These are phyloP conservation scores for Lachancea lanzarotensis DNA, from an alignment of 805 yeast species.

Conservation along the genomic window DNA sequence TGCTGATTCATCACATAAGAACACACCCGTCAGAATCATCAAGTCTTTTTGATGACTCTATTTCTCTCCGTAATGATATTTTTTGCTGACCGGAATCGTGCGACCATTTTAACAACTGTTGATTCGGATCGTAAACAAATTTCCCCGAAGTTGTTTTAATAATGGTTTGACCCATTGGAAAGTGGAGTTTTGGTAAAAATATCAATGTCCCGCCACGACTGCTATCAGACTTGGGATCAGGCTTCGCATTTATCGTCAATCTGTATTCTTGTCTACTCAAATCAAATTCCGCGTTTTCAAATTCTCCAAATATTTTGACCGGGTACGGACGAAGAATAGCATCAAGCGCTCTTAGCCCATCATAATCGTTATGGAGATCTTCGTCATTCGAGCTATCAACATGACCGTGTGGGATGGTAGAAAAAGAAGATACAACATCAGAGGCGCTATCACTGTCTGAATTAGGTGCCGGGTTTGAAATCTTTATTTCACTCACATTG, in stretches of 20 bases:
- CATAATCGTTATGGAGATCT: constrained; percentile 10
- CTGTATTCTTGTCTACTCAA: constrained; percentile 41
- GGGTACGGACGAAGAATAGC: constrained; percentile 79
- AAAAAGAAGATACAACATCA: constrained; percentile 1
- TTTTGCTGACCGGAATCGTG: constrained; percentile 44
- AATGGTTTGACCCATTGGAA: constrained; percentile 41
- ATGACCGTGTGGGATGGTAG: constrained; percentile 4
- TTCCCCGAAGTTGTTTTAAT: constrained; percentile 52
- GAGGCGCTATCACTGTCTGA: background rate
- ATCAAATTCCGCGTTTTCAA: constrained; percentile 53
- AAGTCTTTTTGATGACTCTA: background rate
- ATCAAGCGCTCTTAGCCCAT: constrained; percentile 66
- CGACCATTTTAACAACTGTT: constrained; percentile 64
- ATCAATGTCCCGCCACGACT: constrained; percentile 40
- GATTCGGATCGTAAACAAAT: constrained; percentile 43
- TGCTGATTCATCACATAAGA: background rate
- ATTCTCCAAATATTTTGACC: constrained; percentile 53
- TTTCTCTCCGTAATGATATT: constrained; percentile 20
- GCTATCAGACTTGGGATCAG: constrained; percentile 7
- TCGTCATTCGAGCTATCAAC: background rate
- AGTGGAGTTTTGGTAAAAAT: constrained; percentile 70
- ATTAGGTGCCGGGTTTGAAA: background rate
- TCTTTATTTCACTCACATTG: constrained; percentile 31
- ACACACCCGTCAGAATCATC: constrained; percentile 7
- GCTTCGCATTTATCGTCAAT: constrained; percentile 37